These are phyloP conservation scores for Picea sitchensis DNA, from an alignment of 75 land plant species.

Conservation along the genomic window DNA sequence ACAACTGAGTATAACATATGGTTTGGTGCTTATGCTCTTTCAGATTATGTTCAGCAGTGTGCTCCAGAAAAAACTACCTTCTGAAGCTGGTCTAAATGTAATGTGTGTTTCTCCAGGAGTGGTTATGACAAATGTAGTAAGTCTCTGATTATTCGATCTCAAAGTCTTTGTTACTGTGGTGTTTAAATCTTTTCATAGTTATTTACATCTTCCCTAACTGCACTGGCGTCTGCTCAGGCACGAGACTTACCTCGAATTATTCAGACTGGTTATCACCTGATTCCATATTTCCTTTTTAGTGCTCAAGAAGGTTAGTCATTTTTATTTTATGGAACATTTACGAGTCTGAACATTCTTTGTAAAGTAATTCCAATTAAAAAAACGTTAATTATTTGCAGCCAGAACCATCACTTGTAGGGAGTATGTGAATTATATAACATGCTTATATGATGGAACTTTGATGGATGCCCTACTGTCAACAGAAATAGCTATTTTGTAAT, in stretches of 20 bases:
- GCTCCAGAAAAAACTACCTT: constrained; percentile 73
- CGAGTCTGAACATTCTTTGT: constrained; percentile 2
- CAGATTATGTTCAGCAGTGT: constrained; percentile 86
- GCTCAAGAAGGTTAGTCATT: constrained; percentile 68
- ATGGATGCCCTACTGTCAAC: not conserved
- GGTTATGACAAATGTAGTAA: constrained; percentile 87
- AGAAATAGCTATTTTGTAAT: not conserved
- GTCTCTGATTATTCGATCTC: constrained; percentile 13
- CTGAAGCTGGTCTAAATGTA: constrained; percentile 77
- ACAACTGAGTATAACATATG: not conserved
- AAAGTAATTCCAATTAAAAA: constrained; percentile 11
- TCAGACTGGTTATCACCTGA: constrained; percentile 55
- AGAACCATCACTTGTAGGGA: not conserved
- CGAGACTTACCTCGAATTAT: constrained; percentile 63
- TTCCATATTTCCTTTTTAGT: constrained; percentile 76
- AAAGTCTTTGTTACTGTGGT: not conserved
- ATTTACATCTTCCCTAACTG: not conserved
- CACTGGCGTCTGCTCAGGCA: constrained; percentile 35
- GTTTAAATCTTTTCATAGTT: not conserved
- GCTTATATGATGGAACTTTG: not conserved
- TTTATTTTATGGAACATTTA: not conserved
- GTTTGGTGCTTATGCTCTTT: not conserved
- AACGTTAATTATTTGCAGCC: not conserved
- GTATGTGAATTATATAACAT: not conserved
- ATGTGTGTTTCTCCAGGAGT: constrained; percentile 86